Base-by-base conservation (phyloP, 257 asterid species). In the Solanum tarapatanum region DNA sequence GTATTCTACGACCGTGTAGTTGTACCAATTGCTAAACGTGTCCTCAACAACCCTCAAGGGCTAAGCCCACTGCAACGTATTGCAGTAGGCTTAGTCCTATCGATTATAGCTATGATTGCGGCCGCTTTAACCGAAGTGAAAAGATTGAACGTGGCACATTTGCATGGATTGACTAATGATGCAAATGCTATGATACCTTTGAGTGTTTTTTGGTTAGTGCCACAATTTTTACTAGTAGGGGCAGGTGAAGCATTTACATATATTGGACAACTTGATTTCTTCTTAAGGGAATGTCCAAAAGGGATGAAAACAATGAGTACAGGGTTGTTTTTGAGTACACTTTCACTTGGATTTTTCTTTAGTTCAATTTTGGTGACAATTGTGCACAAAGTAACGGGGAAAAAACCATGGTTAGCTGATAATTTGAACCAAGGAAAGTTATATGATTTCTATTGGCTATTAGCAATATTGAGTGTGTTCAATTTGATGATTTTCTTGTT, bases 221-320 rank as follows among this genome's bases (percentile, higher is more conserved):
- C 99, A 0, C 99, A 96, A 32, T 95, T 96, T 87, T 13, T 94
- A 3, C 24, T 93, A 1, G 95, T 94, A 2, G 99, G 99, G 62
- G 92, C 97, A 0, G 98, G 98, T 0, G 98, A 96, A 91, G 98
- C 99, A 1, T 94, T 96, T 9, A 94, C 94, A 7, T 96, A 95
- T 86, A 93, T 94, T 7, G 99, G 99, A 5, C 99, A 96, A 51
- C 95, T 96, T 1, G 99, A 96, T 89, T 96, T 96, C 85, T 96
- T 95, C 89, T 84, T 95, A 0, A 90, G 95, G 4, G 98, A 95
- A 48, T 96, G 98, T 8, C 99, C 99, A 0, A 94, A 94, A 84
- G 98, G 99, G 16, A 96, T 94, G 99, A 96, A 96, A 70, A 94
- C 99, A 0, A 95, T 96, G 93, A 94, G 98, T 87, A 95, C 99